Evolutionary conservation across 345 rosid genomes (phyloP).

Genomic region (Schrenkiella parvula): DNA sequence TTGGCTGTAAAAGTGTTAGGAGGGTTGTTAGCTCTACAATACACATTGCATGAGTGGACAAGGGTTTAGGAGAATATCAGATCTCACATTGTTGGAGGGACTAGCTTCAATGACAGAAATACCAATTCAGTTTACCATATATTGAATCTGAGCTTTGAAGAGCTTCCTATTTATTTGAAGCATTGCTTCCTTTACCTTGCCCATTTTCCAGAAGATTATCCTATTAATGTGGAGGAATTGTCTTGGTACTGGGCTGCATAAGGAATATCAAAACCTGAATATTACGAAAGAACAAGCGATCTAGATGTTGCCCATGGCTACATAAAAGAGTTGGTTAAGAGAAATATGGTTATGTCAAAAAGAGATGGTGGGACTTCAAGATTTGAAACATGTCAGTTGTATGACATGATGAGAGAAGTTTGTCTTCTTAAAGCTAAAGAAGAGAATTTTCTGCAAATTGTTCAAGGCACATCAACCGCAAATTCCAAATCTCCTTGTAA

Average conservation of each 20-base stretch:
- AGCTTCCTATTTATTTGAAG: background rate
- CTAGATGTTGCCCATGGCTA: conserved; percentile 18
- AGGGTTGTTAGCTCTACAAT: background rate
- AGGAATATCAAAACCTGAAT: background rate
- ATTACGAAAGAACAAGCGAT: background rate
- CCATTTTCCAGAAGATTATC: conserved; percentile 20
- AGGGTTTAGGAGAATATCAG: background rate
- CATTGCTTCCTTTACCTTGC: conserved; percentile 2
- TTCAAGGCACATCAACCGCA: background rate
- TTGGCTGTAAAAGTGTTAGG: background rate
- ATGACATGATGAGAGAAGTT: conserved; percentile 30
- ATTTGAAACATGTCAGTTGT: background rate
- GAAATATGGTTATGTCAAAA: conserved; percentile 30
- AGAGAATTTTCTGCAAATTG: conserved; percentile 4
- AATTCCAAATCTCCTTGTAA: conserved; percentile 8
- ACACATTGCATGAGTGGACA: background rate
- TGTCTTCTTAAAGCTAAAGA: conserved; percentile 15
- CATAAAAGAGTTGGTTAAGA: conserved; percentile 27
- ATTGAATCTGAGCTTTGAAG: conserved; percentile 10
- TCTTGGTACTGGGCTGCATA: conserved; percentile 36
- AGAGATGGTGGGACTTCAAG: background rate
- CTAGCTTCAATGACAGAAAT: background rate
- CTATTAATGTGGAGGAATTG: conserved; percentile 10
- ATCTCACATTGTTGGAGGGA: background rate
- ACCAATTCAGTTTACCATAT: background rate